Base-by-base conservation (phyloP, 768 basidiomycete species). In the Tylopilus subfusipes region DNA sequence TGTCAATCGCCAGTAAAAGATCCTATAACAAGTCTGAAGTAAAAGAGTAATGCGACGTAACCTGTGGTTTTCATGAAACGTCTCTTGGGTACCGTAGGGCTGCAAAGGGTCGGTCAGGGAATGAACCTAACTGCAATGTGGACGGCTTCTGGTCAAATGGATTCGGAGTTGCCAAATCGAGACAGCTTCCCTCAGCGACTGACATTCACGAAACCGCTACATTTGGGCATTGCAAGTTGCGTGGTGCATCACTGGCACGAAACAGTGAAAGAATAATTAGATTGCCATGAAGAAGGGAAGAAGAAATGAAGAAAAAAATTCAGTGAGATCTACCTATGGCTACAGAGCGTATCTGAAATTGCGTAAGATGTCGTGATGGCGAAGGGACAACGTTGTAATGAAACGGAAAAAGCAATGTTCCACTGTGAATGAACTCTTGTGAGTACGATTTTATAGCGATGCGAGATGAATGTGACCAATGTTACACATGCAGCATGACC, bases 1-100 rank as follows among this genome's bases (percentile, higher is more conserved):
- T 39, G 47, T 39, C 43, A 16, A 25, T 25, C 8, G n/a, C 38
- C 38, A 36, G 25, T 51, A 64, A 54, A 49, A 33, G 53, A 11
- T 29, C 25, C 24, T 52, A 43, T 46, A 38, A 38, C 31, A 42
- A 48, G 5, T 34, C 4, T n/a, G n/a, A n/a, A n/a, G n/a, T n/a
- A n/a, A 52, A 30, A 40, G 30, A 29, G 12, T 33, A 38, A 36
- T 36, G n/a, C 42, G 42, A 54, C 48, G 42, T 49, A 43, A 49
- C 36, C 24, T 38, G 39, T 40, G 24, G 18, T 22, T 40, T 24
- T 38, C 56, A 14, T 39, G 25, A 5, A 55, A 25, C 27, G 16
- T 33, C 25, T 5, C 11, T 25, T 29, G 21, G 18, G n/a, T 27
- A 21, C 10, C 11, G 42, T 8, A 27, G 53, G 24, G 25, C 4